These are phyloP conservation scores for Buxus sempervirens DNA, from an alignment of 164 flowering plant species.

Conservation along the genomic window DNA sequence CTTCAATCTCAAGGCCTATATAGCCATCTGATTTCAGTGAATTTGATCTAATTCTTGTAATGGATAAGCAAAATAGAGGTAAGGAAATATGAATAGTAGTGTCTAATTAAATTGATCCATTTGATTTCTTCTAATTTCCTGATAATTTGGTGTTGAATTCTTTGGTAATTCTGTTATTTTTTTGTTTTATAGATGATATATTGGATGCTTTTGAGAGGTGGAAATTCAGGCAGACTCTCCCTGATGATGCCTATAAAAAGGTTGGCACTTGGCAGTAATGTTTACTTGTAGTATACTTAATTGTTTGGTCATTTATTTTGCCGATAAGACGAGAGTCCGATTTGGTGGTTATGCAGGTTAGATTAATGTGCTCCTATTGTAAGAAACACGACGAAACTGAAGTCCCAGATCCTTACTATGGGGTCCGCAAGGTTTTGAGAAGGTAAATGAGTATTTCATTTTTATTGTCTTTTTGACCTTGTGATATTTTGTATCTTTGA, in stretches of 20 bases:
- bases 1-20: slow-evolving; percentile 90
- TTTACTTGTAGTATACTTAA: too few relatives aligned
- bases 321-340: too few relatives aligned
- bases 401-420: slow-evolving; percentile 98
- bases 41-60: slow-evolving; percentile 85
- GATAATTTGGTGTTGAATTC: not conserved
- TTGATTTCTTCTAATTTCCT: not conserved
- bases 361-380: slow-evolving; percentile 92
- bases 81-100: not conserved
- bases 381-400: slow-evolving; percentile 82
- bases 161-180: not conserved
- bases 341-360: slow-evolving; percentile 63
- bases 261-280: too few relatives aligned
- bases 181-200: slow-evolving; percentile 56
- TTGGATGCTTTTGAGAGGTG: slow-evolving; percentile 71
- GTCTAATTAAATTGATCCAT: too few relatives aligned
- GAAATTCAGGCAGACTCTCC: slow-evolving; percentile 58
- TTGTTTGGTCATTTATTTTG: slow-evolving; percentile 1
- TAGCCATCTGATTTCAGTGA: slow-evolving; percentile 65
- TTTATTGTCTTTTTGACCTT: not conserved
- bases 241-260: slow-evolving; percentile 79
- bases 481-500: not conserved
- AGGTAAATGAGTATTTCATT: slow-evolving; percentile 44
- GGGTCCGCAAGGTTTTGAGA: slow-evolving; percentile 96
- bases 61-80: slow-evolving; percentile 94